Evolutionary conservation across 495 filamentous ascomycete species (phyloP).

Genomic region (Geopyxis carbonaria): DNA sequence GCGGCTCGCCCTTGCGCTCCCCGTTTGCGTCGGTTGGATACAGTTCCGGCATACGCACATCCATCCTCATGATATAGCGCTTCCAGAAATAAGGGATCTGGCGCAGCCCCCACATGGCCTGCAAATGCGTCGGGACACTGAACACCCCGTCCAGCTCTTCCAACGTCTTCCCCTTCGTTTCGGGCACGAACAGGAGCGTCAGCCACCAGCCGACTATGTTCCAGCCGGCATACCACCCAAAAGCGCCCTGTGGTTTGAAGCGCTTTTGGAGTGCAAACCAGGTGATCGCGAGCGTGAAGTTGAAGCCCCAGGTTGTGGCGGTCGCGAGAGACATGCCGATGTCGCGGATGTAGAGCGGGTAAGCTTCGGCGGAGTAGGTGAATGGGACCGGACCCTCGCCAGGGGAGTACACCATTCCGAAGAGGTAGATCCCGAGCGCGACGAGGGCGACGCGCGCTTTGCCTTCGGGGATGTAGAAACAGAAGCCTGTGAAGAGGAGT

Average conservation of each 20-base stretch:
- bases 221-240: slow-evolving; percentile 47
- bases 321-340: slow-evolving; percentile 64
- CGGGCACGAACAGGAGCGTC: slow-evolving; percentile 60
- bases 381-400: slow-evolving; percentile 73
- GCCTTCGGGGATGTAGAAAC: slow-evolving; percentile 50
- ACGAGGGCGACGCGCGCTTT: slow-evolving; percentile 38
- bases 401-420: slow-evolving; percentile 57
- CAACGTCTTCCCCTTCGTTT: slow-evolving; percentile 63
- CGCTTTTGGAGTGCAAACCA: slow-evolving; percentile 47
- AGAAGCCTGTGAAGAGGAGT: slow-evolving; percentile 65
- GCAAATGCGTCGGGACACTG: slow-evolving; percentile 33
- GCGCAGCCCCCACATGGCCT: slow-evolving; percentile 29
- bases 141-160: slow-evolving; percentile 47
- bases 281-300: slow-evolving; percentile 51
- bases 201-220: slow-evolving; percentile 51
- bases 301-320: slow-evolving; percentile 56
- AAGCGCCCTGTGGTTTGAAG: slow-evolving; percentile 35
- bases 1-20: no score
- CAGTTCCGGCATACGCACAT: slow-evolving; percentile 26
- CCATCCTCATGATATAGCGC: slow-evolving; percentile 29
- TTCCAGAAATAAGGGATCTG: slow-evolving; percentile 35
- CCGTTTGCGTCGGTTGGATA: neutral
- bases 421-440: slow-evolving; percentile 56
- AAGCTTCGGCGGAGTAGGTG: slow-evolving; percentile 71
- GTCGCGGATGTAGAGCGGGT: slow-evolving; percentile 58